A percentile compares a stretch with the other conserved stretches of the same genome.
phyloP scores from a whole-genome alignment of 2,329 filamentous ascomycete species.

The Alternaria ethzedia region DNA sequence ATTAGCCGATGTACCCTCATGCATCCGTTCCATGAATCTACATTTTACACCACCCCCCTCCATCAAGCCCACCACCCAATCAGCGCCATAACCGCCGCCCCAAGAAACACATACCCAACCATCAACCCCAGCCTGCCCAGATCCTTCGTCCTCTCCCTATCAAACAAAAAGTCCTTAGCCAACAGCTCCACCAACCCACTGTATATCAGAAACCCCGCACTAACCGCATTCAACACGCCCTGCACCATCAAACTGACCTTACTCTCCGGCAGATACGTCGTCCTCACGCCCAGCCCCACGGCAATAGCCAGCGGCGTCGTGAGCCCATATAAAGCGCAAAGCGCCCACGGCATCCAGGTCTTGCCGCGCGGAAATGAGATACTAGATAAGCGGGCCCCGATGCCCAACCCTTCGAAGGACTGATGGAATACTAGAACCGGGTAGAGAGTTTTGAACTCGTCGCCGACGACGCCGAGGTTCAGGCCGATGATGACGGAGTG shows the following conservation, averaged over 20 bases:
- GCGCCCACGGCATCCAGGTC: constrained; percentile 4
- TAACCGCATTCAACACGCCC: constrained; percentile 5
- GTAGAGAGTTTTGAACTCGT: constrained; percentile 2
- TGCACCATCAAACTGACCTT: not conserved
- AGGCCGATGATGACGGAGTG: constrained; percentile 9
- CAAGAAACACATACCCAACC: constrained; percentile 4
- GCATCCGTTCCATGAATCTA: no score
- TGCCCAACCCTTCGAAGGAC: constrained; percentile 3
- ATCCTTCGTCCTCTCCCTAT: constrained; percentile 3
- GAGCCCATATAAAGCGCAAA: constrained; percentile 1
- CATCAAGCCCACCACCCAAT: constrained; percentile 5
- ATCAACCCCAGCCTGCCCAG: not conserved
- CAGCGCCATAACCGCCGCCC: constrained; percentile 1
- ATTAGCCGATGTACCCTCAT: not conserved
- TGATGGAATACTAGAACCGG: constrained; percentile 4
- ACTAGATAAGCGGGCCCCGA: constrained; percentile 3
- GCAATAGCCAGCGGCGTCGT: constrained; percentile 3
- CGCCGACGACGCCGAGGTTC: constrained; percentile 5
- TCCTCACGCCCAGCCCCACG: not conserved
- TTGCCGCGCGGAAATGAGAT: not conserved
- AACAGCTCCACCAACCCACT: constrained; percentile 7
- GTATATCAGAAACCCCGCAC: constrained; percentile 5
- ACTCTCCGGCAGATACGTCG: constrained; percentile 3
- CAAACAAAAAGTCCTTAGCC: constrained; percentile 8
- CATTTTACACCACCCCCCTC: no score